Evolutionary conservation across 176 grass and related monocot species (phyloP).

Genomic region (Coix lacrymajobi): DNA sequence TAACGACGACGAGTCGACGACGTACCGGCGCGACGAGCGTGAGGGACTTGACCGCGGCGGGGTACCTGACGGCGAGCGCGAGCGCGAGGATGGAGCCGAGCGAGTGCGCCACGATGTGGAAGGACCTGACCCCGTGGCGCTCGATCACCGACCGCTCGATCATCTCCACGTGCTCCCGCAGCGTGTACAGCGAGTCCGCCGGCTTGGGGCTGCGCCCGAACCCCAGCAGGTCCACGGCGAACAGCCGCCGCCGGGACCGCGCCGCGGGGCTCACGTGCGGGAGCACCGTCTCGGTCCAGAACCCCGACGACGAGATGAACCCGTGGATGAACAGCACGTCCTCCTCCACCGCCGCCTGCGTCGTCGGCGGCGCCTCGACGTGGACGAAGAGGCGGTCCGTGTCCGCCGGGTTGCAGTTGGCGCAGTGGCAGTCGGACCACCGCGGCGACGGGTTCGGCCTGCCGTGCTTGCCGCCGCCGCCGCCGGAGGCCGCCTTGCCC

Average conservation of each 20-base stretch:
- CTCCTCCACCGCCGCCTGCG: conserved; percentile 12
- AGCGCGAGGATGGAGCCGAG: conserved; percentile 66
- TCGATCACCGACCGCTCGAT: conserved; percentile 68
- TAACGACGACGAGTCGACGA: too few species aligned
- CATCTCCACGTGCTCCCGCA: conserved; percentile 63
- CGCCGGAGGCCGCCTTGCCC: conserved; percentile 52
- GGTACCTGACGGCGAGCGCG: conserved; percentile 63
- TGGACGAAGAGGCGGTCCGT: conserved; percentile 76
- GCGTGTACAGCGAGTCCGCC: conserved; percentile 67
- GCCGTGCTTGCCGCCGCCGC: conserved; percentile 8
- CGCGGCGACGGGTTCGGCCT: conserved; percentile 48
- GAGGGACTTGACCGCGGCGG: conserved; percentile 47
- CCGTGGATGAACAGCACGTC: conserved; percentile 83
- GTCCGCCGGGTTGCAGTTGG: conserved; percentile 72
- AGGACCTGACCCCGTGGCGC: conserved; percentile 40
- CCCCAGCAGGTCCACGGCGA: conserved; percentile 72
- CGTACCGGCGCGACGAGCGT: conserved; percentile 60
- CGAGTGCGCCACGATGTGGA: conserved; percentile 76
- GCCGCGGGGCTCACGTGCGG: conserved; percentile 47
- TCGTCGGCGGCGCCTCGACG: conserved; percentile 42
- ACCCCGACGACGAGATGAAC: conserved; percentile 70
- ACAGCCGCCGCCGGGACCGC: conserved; percentile 34
- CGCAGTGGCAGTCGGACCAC: conserved; percentile 96
- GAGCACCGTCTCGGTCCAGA: conserved; percentile 79
- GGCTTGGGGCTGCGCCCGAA: conserved; percentile 78